Evolutionary conservation across 1,284 basidiomycete species (phyloP).

Genomic region (Fereydounia khargensis): DNA sequence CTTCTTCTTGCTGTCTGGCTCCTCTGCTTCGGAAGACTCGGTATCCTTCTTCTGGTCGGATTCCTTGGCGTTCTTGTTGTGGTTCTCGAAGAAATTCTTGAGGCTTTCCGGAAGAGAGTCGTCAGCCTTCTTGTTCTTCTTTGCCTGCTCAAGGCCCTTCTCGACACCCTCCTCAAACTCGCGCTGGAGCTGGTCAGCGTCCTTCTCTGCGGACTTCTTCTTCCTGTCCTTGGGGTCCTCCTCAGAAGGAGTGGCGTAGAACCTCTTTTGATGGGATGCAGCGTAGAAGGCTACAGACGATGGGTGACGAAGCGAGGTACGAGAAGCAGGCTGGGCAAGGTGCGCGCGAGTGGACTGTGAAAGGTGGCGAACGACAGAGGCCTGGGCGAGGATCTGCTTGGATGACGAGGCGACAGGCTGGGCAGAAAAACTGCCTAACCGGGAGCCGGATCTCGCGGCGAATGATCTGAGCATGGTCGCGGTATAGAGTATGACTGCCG

Average conservation of each 20-base stretch:
- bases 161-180: slow-evolving; percentile 43
- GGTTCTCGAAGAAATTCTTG: slow-evolving; percentile 44
- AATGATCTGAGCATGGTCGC: neutral
- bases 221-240: slow-evolving; percentile 15
- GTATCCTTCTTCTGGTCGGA: slow-evolving; percentile 6
- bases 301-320: neutral
- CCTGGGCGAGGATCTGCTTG: neutral
- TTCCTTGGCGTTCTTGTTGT: slow-evolving; percentile 13
- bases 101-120: slow-evolving; percentile 38
- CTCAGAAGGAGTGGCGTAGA: slow-evolving; percentile 31
- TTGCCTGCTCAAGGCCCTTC: slow-evolving; percentile 43
- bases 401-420: neutral
- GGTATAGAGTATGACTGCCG: no score
- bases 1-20: slow-evolving; percentile 28
- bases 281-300: neutral
- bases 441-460: neutral
- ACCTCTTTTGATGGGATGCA: neutral
- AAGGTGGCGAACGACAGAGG: neutral
- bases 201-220: slow-evolving; percentile 7
- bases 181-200: slow-evolving; percentile 1
- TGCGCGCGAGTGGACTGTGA: neutral
- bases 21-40: slow-evolving; percentile 12
- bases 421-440: neutral
- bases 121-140: slow-evolving; percentile 23
- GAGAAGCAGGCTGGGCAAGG: neutral